Conservation (phyloP, 2,329 filamentous ascomycete species). For the Boeremia exigua region DNA sequence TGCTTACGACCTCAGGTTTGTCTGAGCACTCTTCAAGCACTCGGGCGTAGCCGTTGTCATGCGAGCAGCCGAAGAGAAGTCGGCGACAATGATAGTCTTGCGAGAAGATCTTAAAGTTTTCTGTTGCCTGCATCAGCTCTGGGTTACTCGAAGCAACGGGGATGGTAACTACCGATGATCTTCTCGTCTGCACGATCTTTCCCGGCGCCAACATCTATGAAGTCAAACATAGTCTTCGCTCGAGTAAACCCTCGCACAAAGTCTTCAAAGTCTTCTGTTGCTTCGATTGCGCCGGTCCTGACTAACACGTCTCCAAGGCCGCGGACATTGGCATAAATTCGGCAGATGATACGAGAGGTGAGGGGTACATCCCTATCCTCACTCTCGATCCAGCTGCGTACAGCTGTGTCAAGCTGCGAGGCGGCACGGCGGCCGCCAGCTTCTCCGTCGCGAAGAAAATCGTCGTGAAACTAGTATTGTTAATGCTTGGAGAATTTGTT, state of each 20-base stretch:
- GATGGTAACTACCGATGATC: constrained; percentile 52
- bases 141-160: neutral
- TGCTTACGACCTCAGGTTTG: constrained; percentile 53
- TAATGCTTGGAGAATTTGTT: neutral
- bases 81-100: constrained; percentile 66
- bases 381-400: constrained; percentile 52
- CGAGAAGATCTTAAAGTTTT: constrained; percentile 61
- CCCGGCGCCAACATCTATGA: constrained; percentile 55
- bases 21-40: constrained; percentile 58
- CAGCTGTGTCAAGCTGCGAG: constrained; percentile 52
- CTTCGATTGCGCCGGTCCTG: constrained; percentile 53
- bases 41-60: constrained; percentile 61
- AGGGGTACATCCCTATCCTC: constrained; percentile 47
- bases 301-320: constrained; percentile 57
- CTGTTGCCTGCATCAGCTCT: constrained; percentile 42
- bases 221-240: constrained; percentile 53
- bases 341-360: constrained; percentile 56
- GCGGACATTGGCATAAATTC: constrained; percentile 62
- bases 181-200: constrained; percentile 56
- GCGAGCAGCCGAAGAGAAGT: constrained; percentile 65
- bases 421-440: constrained; percentile 61
- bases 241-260: constrained; percentile 64
- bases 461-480: constrained; percentile 53
- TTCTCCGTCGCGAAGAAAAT: constrained; percentile 58
- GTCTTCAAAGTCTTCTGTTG: constrained; percentile 53